Base-by-base conservation (phyloP, 306 rosid species). In the Potentilla sterilis region DNA sequence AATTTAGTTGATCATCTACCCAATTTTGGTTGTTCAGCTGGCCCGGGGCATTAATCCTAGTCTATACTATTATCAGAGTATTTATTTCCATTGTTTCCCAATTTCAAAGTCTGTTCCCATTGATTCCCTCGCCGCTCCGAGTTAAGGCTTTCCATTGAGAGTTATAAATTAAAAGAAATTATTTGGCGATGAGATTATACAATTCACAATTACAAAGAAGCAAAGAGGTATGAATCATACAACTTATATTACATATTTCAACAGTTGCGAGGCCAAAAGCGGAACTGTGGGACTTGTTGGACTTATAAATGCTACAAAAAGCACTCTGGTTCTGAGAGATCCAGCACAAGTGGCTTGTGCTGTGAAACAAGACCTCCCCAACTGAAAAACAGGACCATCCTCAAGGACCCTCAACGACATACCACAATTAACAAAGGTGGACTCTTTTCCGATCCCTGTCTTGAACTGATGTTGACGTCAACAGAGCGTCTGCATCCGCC, bases 371-470 rank as follows among this genome's bases (percentile, higher is more conserved):
- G 28, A 18, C n/a, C 52, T 67, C 47, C 9, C 28, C 44, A 38
- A 43, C 37, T 22, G 69, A 47, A 32, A 49, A 70, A 71, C 22
- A 37, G 40, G 69, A 70, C 68, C 75, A 57, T 47, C 66, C 12
- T 37, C 35, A 65, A 51, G 76, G 71, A 78, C 54, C 66, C 42
- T 21, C 59, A 12, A 19, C 6, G 28, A 41, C 9, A 70, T 67
- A 16, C 18, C 21, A 16, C 84, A 86, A 92, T 19, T 87, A 85
- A 76, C 89, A 88, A 66, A 87, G 93, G 65, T 75, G 75, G 24
- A 82, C 67, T 21, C 88, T 81, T 75, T 87, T 81, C 75, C 75
- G 86, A 51, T 88, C 85, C 54, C 89, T 76, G 44, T 85, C 84
- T 62, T 85, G 84, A 6, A 44, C 54, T 40, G 64, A 69, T 57